These are phyloP conservation scores for Lachnellula suecica DNA, from an alignment of 2,329 filamentous ascomycete species.

Conservation along the genomic window DNA sequence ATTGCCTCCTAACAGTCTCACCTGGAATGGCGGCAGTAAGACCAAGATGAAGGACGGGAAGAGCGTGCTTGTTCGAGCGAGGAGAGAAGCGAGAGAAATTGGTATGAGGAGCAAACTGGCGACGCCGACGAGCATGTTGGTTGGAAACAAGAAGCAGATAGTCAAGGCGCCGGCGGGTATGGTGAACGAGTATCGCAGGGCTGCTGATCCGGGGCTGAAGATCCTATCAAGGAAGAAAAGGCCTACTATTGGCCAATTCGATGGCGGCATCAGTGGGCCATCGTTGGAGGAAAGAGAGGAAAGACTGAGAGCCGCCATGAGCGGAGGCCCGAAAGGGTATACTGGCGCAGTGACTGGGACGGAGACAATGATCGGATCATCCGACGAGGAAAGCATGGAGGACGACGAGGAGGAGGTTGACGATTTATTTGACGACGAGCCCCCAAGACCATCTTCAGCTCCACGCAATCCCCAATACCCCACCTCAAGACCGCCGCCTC, in stretches of 20 bases:
- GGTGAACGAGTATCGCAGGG: conserved; percentile 51
- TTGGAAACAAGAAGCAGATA: conserved; percentile 37
- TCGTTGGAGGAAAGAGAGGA: conserved; percentile 37
- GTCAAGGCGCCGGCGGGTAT: conserved; percentile 51
- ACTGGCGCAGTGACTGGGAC: too few species aligned
- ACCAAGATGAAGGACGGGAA: conserved; percentile 52
- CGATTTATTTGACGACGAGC: conserved; percentile 25
- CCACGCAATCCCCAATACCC: neutral
- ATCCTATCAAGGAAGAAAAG: conserved; percentile 33
- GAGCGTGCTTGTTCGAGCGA: conserved; percentile 55
- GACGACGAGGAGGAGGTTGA: conserved; percentile 20
- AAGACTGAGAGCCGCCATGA: conserved; percentile 21
- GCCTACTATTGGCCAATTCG: conserved; percentile 15
- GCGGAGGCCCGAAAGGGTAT: conserved; percentile 1
- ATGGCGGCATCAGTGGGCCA: conserved; percentile 18
- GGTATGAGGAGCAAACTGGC: conserved; percentile 47
- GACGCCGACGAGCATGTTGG: conserved; percentile 36
- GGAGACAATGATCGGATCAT: conserved; percentile 23
- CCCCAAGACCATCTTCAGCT: neutral
- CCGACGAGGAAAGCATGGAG: conserved; percentile 21
- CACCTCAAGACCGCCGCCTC: neutral
- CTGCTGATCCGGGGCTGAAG: conserved; percentile 34
- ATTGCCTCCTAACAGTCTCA: conserved; percentile 35
- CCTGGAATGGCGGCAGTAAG: conserved; percentile 48
- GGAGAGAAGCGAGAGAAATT: conserved; percentile 56